Conservation (phyloP, 495 filamentous ascomycete genomes). For the Platismatia glauca region DNA sequence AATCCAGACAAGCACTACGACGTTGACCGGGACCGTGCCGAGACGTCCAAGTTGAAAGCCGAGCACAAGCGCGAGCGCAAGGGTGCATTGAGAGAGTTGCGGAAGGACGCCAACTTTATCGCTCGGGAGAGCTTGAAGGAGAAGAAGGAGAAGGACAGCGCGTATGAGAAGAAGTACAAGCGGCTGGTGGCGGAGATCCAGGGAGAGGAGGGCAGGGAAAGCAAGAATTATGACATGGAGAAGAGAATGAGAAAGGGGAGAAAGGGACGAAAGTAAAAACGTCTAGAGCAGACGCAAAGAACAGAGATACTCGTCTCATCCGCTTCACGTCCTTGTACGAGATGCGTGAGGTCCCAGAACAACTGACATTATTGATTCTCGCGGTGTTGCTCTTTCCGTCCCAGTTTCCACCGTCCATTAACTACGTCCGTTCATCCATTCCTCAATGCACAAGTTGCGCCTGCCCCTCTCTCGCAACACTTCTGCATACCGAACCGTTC, state of each 20-base stretch:
- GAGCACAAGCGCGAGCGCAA: slow-evolving; percentile 94
- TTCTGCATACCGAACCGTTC: too few relatives aligned
- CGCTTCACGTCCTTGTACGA: neutral
- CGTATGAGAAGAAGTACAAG: slow-evolving; percentile 93
- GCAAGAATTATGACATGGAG: slow-evolving; percentile 81
- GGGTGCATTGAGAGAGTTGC: slow-evolving; percentile 85
- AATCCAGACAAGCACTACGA: slow-evolving; percentile 95
- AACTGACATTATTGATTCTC: neutral
- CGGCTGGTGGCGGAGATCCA: slow-evolving; percentile 88
- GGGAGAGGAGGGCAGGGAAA: slow-evolving; percentile 77
- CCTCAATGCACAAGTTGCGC: neutral
- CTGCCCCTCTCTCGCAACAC: neutral
- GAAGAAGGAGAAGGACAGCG: slow-evolving; percentile 83
- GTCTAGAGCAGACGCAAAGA: neutral
- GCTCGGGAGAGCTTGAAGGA: slow-evolving; percentile 77
- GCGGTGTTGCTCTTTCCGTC: neutral
- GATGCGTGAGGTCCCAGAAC: neutral
- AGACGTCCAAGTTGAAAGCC: slow-evolving; percentile 65
- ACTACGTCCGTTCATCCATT: too few relatives aligned
- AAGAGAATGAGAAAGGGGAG: slow-evolving; percentile 59
- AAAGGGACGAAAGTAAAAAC: slow-evolving; percentile 41
- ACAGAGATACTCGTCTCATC: neutral
- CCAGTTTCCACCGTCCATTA: neutral
- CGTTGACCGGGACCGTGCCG: slow-evolving; percentile 77
- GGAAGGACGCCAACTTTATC: slow-evolving; percentile 89